Percentiles rank a stretch among this genome's conserved stretches.
These are phyloP conservation scores for Coemansia sp. DNA, from an alignment of 192 early-diverging fungal genomes.

Conservation along the genomic window DNA sequence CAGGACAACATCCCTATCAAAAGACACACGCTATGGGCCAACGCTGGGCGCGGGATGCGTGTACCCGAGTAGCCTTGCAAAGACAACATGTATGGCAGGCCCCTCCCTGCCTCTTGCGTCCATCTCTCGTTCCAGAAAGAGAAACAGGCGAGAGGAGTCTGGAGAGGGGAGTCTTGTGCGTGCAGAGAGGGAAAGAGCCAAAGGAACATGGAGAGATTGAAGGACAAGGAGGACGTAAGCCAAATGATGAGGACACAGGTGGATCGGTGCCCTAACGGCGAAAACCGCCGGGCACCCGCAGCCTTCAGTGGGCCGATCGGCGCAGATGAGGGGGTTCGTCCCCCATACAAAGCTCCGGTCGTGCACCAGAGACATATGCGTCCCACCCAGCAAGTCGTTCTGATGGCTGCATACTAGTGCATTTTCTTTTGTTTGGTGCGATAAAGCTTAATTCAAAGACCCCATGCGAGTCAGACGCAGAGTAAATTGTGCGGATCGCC, in stretches of 20 bases:
- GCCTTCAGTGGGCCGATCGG: neutral
- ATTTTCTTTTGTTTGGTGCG: too few species aligned
- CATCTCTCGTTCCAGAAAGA: neutral
- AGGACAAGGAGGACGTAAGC: neutral
- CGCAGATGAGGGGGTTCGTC: conserved; percentile 1
- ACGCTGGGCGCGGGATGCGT: neutral
- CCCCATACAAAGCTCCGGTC: neutral
- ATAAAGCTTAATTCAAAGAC: too few species aligned
- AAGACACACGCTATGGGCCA: conserved; percentile 1
- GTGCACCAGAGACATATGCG: neutral
- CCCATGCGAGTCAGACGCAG: too few species aligned
- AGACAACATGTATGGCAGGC: neutral
- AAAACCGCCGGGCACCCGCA: neutral
- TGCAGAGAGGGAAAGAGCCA: neutral
- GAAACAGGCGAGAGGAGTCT: neutral
- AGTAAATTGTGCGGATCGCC: conserved; percentile 8
- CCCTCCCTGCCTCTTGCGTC: neutral
- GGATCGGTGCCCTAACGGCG: neutral
- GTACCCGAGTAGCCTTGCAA: conserved; percentile 1
- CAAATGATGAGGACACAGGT: conserved; percentile 4
- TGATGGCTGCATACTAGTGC: conserved; percentile 1
- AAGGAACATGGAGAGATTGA: neutral
- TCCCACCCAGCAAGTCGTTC: neutral
- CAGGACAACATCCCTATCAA: too few species aligned
- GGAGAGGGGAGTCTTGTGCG: neutral